These are phyloP conservation scores for Neoscytalidium dimidiatum DNA, from an alignment of 2,329 filamentous ascomycete species.

Conservation along the genomic window DNA sequence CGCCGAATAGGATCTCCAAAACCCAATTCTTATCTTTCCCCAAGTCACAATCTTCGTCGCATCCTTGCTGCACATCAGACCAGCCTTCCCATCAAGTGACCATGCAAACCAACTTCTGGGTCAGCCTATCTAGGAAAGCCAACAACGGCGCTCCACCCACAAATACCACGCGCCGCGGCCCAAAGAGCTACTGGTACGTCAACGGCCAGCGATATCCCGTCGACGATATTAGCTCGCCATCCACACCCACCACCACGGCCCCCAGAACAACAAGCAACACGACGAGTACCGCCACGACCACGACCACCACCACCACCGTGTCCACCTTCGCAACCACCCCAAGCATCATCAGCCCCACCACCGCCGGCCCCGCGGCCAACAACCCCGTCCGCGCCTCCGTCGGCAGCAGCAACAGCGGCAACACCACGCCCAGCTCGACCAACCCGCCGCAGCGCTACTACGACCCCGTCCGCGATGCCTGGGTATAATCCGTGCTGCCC, in stretches of 20 bases:
- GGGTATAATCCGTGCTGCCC: not conserved
- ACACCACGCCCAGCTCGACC: not conserved
- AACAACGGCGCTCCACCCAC: not conserved
- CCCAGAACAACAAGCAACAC: not conserved
- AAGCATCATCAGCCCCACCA: not conserved
- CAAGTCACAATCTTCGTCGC: too few species aligned
- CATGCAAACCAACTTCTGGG: not conserved
- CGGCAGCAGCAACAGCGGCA: too few species aligned
- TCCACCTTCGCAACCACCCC: not conserved
- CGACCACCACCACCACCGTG: not conserved
- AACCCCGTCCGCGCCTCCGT: not conserved
- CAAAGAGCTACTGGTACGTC: not conserved
- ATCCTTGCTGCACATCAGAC: not conserved
- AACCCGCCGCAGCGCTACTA: not conserved
- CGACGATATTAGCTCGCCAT: not conserved
- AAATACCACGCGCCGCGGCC: not conserved
- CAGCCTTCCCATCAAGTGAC: not conserved
- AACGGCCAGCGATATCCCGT: not conserved
- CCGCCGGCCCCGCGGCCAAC: not conserved
- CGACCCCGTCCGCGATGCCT: not conserved
- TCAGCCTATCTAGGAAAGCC: not conserved
- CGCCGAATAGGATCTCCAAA: too few species aligned
- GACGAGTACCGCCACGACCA: not conserved
- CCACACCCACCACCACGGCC: not conserved
- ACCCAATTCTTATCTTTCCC: too few species aligned